Base-by-base conservation (phyloP, 129 eudicot species). In the Centella asiatica region DNA sequence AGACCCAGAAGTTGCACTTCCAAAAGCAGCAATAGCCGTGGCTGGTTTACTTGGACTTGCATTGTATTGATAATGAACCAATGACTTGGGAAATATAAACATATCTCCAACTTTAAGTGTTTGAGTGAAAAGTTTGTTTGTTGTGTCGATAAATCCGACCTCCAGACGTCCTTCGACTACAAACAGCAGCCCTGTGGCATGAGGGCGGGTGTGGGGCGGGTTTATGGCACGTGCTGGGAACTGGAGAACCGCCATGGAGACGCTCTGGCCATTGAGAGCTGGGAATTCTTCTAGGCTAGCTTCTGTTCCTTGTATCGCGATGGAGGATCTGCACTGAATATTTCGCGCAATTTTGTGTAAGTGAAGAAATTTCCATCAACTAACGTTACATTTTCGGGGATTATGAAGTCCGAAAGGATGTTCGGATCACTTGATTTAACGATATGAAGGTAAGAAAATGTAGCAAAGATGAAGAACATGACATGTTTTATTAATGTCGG, bases 181-280 rank as follows among this genome's bases (percentile, higher is more conserved):
- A 1, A 57, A 32, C 62, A 57, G 2, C 3, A 57, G 44, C 1
- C 62, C 44, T 19, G 62, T 57, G 13, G 62, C 31, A 57, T 57
- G 62, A 18, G 62, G 62, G 25, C 62, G 61, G 28, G 61, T 55
- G 17, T 55, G 61, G 29, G 61, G 61, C 7, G 44, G 62, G 33
- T 57, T 57, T 2, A 33, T 57, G 22, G 23, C 44, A 33, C 44
- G n/a, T 0, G 62, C 44, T 10, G 62, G 62, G 23, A 57, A 57
- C 8, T 57, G 62, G 6, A 57, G 62, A 0, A 57, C 44, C 20
- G 62, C 26, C 44, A 57, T 57, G n/a, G 62, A 57, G 44, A 57
- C 62, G 19, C 62, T 57, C 3, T 57, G 62, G 44, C 62, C 62
- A 26, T 57, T 57, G 4, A 57, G 62, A 8, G 44, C 62, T 32